Evolutionary conservation across 441 rosid genomes (phyloP).

Genomic region (Raphanus hybrid): DNA sequence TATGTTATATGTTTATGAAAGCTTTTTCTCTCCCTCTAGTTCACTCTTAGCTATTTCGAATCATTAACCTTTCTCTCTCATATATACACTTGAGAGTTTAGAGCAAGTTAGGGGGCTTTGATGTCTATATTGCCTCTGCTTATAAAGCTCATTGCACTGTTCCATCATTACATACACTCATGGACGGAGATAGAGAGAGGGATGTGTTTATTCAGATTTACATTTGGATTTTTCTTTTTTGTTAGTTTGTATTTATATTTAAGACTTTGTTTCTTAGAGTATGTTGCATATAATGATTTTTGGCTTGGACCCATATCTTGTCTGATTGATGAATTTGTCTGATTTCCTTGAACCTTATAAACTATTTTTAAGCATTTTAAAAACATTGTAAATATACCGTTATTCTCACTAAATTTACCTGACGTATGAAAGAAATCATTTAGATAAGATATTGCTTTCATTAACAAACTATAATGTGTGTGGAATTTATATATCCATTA

Average conservation of each 20-base stretch:
- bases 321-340: constrained; percentile 44
- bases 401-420: neutral
- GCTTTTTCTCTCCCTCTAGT: constrained; percentile 37
- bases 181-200: constrained; percentile 18
- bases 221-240: constrained; percentile 43
- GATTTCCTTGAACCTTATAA: constrained; percentile 36
- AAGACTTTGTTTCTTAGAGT: constrained; percentile 43
- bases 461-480: neutral
- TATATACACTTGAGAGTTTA: constrained; percentile 30
- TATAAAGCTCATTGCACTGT: constrained; percentile 43
- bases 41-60: constrained; percentile 32
- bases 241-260: constrained; percentile 45
- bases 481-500: neutral
- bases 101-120: constrained; percentile 34
- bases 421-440: neutral
- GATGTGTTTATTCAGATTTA: neutral
- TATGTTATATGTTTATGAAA: constrained; percentile 38
- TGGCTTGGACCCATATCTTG: constrained; percentile 44
- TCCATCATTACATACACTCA: constrained; percentile 38
- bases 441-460: neutral
- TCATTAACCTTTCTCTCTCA: constrained; percentile 36
- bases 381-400: neutral
- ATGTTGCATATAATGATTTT: constrained; percentile 36
- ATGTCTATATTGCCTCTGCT: constrained; percentile 35
- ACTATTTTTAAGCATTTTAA: neutral